A percentile compares a stretch with the other conserved stretches of the same genome.
Conservation (phyloP, 495 filamentous ascomycete genomes). For the Talaromyces thailandensis region DNA sequence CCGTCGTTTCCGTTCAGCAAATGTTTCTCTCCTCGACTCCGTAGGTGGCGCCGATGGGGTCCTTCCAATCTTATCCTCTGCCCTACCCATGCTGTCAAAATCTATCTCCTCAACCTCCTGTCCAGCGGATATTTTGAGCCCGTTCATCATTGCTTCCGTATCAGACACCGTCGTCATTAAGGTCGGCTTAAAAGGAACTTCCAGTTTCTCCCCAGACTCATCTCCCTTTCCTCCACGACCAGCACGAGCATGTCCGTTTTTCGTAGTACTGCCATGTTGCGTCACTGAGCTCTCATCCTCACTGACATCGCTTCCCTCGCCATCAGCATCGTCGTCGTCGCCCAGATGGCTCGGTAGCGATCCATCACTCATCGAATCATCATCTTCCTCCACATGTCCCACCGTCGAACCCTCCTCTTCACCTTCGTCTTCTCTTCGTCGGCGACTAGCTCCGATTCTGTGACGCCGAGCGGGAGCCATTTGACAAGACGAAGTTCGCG, state of each 20-base stretch:
- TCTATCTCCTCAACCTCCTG: slow-evolving; percentile 47
- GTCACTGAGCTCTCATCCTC: slow-evolving; percentile 50
- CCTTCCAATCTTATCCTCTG: slow-evolving; percentile 18
- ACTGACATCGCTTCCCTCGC: slow-evolving; percentile 63
- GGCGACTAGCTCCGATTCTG: slow-evolving; percentile 66
- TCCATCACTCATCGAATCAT: slow-evolving; percentile 77
- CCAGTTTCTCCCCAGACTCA: background rate
- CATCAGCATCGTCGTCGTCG: slow-evolving; percentile 61
- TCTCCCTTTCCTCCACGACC: background rate
- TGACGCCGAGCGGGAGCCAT: slow-evolving; percentile 60
- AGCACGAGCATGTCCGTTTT: slow-evolving; percentile 26
- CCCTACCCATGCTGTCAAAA: slow-evolving; percentile 54
- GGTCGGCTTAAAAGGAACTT: slow-evolving; percentile 14
- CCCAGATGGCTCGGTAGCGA: slow-evolving; percentile 68
- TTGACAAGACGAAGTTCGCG: background rate
- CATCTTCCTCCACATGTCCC: slow-evolving; percentile 61
- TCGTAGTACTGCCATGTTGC: slow-evolving; percentile 31
- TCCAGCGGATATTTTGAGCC: slow-evolving; percentile 54
- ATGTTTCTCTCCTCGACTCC: slow-evolving; percentile 34
- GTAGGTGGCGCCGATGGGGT: slow-evolving; percentile 33
- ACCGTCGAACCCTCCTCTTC: slow-evolving; percentile 58
- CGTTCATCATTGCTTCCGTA: slow-evolving; percentile 84
- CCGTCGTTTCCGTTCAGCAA: slow-evolving; percentile 61
- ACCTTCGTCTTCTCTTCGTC: slow-evolving; percentile 70
- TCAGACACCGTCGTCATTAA: slow-evolving; percentile 45